Evolutionary conservation across 306 rosid species (phyloP).

Genomic region (Medicago arabica): DNA sequence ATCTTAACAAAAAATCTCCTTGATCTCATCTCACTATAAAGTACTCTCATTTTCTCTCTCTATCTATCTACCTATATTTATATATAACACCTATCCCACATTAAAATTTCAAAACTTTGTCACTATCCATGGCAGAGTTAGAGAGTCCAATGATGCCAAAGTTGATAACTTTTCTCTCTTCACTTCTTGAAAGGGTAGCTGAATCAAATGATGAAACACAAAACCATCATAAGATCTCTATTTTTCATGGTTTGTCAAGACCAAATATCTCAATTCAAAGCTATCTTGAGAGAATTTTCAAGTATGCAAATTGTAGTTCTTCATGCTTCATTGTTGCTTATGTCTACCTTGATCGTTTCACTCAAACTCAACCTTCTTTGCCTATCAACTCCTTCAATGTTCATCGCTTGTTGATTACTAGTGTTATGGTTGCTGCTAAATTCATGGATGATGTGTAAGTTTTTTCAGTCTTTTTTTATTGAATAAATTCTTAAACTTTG

Average conservation of each 20-base stretch:
- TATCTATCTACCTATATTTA: not conserved
- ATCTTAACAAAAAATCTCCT: not conserved
- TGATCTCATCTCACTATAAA: not conserved
- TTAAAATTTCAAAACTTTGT: constrained; percentile 43
- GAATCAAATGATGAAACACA: constrained; percentile 72
- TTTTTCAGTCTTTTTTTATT: not conserved
- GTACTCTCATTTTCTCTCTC: not conserved
- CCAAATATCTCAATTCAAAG: constrained; percentile 80
- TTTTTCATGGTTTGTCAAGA: constrained; percentile 80
- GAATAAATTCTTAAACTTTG: not conserved
- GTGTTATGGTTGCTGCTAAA: constrained; percentile 93
- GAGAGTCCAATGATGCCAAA: constrained; percentile 76
- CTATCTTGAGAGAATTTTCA: constrained; percentile 87
- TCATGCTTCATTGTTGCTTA: constrained; percentile 91
- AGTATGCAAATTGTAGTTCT: constrained; percentile 93
- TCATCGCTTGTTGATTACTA: constrained; percentile 83
- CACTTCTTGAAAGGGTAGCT: constrained; percentile 76
- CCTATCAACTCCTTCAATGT: constrained; percentile 87
- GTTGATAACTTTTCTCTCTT: constrained; percentile 71
- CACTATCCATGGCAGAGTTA: constrained; percentile 72
- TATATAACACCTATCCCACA: constrained; percentile 13
- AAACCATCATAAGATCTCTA: constrained; percentile 65
- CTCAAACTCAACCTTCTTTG: constrained; percentile 69
- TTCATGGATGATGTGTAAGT: constrained; percentile 99
- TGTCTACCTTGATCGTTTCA: constrained; percentile 88